Percentiles rank a stretch among this genome's conserved stretches.
Evolutionary conservation across 73 alveolate genomes (phyloP).

Genomic region (Blepharisma stoltei): DNA sequence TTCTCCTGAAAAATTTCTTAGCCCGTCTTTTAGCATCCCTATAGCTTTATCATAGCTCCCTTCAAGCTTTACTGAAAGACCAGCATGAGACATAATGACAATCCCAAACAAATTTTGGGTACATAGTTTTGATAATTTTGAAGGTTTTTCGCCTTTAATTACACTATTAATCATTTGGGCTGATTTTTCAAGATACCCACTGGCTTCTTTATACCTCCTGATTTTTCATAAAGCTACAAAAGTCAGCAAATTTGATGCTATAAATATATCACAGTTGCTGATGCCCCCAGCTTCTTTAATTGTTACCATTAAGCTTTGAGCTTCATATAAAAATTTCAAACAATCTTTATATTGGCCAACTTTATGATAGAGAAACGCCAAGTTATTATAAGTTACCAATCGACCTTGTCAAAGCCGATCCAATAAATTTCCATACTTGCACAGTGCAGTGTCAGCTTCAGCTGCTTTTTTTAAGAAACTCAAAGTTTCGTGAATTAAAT

Average conservation of each 20-base stretch:
- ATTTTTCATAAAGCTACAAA: slow-evolving; percentile 13
- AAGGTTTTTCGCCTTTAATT: not conserved
- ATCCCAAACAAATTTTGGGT: slow-evolving; percentile 15
- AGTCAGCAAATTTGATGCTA: not conserved
- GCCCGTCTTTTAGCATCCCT: not conserved
- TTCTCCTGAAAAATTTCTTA: not conserved
- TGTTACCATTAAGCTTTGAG: not conserved
- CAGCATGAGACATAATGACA: not conserved
- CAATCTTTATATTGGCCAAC: slow-evolving; percentile 8
- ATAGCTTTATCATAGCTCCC: slow-evolving; percentile 12
- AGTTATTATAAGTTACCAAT: not conserved
- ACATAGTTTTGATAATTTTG: not conserved
- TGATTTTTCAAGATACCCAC: slow-evolving; percentile 1
- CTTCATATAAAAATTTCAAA: slow-evolving; percentile 17
- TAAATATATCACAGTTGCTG: not conserved
- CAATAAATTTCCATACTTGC: slow-evolving; percentile 17
- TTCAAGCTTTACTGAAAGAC: slow-evolving; percentile 5
- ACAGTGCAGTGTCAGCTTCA: slow-evolving; percentile 6
- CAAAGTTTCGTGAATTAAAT: not conserved
- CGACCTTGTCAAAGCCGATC: slow-evolving; percentile 18
- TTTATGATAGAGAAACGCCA: slow-evolving; percentile 20
- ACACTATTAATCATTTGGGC: not conserved
- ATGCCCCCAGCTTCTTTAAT: slow-evolving; percentile 20
- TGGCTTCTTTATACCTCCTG: slow-evolving; percentile 9
- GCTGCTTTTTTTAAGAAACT: not conserved